phyloP scores from a whole-genome alignment of 2,329 filamentous ascomycete genomes.

The Metarhizium robertsii region DNA sequence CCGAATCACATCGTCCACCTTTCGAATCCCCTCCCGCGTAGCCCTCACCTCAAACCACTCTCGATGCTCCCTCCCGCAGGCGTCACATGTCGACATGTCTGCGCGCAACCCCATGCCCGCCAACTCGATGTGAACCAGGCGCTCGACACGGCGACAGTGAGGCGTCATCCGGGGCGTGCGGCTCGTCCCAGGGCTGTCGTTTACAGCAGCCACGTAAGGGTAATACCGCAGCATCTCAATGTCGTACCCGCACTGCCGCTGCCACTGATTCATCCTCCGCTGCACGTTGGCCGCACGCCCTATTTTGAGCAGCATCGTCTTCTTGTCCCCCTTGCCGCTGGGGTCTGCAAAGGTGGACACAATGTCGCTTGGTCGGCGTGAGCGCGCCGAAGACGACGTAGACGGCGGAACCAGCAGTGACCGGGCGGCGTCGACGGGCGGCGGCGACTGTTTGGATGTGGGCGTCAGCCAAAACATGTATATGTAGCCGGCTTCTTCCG shows the following conservation, averaged over 20 bases:
- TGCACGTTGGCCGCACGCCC: slow-evolving; percentile 74
- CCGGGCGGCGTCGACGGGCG: slow-evolving; percentile 49
- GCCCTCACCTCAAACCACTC: slow-evolving; percentile 95
- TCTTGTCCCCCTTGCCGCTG: slow-evolving; percentile 23
- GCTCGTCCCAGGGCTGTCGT: slow-evolving; percentile 16
- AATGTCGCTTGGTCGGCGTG: slow-evolving; percentile 45
- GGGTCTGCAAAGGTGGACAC: slow-evolving; percentile 38
- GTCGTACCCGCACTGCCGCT: slow-evolving; percentile 82
- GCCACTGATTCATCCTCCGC: slow-evolving; percentile 85
- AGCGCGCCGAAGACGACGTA: slow-evolving; percentile 24
- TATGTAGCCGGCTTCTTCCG: slow-evolving; percentile 79
- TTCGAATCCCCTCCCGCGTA: slow-evolving; percentile 57
- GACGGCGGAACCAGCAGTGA: slow-evolving; percentile 45
- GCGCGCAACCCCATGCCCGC: slow-evolving; percentile 46
- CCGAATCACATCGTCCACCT: slow-evolving; percentile 60
- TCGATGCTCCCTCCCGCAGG: slow-evolving; percentile 75
- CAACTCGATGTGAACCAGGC: slow-evolving; percentile 86
- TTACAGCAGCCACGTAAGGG: slow-evolving; percentile 56
- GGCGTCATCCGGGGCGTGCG: slow-evolving; percentile 59
- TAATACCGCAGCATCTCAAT: slow-evolving; percentile 86
- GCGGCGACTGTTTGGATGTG: slow-evolving; percentile 37
- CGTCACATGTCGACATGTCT: slow-evolving; percentile 52
- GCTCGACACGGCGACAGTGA: slow-evolving; percentile 79
- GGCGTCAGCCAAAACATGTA: slow-evolving; percentile 98
- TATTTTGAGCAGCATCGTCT: slow-evolving; percentile 61